Base-by-base conservation (phyloP, 768 basidiomycete species). In the Cystofilobasidium bisporidii region DNA sequence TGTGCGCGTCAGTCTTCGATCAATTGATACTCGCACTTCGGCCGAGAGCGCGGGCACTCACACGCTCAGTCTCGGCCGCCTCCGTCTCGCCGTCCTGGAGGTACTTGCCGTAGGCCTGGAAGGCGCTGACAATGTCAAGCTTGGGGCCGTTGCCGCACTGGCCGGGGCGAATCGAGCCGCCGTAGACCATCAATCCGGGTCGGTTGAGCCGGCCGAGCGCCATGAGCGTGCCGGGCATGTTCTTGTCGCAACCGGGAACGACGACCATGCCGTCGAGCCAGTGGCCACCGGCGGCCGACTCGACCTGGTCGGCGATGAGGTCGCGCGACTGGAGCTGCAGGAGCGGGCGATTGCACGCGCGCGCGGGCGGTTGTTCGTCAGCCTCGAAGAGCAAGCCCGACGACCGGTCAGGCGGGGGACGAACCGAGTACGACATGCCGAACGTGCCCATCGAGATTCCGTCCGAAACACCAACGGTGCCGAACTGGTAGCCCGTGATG, bases 141-240 rank as follows among this genome's bases (percentile, higher is more conserved):
- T 88, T 85, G 26, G 92, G 89, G 20, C 76, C 76, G 61, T 71
- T 69, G 70, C 86, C 87, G 76, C 96, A 98, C 30, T 89, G 87
- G 58, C 96, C 96, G 1, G 94, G 84, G 65, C 87, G 86, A 72
- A 97, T 99, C 38, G 88, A 88, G 38, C 96, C 96, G 45, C 96
- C 96, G 73, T 98, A 99, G 8, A 99, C 86, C 96, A 99, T 99
- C 63, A 98, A 72, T 70, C 93, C 90, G 22, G 96, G 96, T 48
- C 96, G 85, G 80, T 99, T 97, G 68, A 99, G 80, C 48, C 96
- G 84, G 60, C 94, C 96, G 62, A 99, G 84, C 58, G 91, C 96
- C 83, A 99, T 99, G 73, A 97, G 81, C 43, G 96, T 93, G 70
- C 96, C 96, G n/a, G 96, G 96, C 94, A 99, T 98, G 79, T 99